phyloP scores from a whole-genome alignment of 306 rosid genomes.

The Calophaca sinica region DNA sequence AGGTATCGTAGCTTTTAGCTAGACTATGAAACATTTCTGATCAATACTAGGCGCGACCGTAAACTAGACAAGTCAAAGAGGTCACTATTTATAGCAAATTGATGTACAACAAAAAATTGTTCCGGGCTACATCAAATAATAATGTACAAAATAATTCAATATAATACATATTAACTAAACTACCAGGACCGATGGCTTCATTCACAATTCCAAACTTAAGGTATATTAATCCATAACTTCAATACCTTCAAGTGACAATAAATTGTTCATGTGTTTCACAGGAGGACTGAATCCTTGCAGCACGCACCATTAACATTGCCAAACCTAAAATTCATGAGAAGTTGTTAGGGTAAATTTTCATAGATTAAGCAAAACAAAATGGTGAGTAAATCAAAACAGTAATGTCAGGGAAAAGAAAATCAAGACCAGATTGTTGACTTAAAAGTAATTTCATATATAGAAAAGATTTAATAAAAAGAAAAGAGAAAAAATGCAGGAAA shows the following conservation, averaged over 20 bases:
- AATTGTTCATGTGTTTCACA: conserved; percentile 21
- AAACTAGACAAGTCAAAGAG: conserved; percentile 30
- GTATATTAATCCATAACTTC: conserved; percentile 50
- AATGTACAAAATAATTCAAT: conserved; percentile 45
- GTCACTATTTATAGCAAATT: conserved; percentile 45
- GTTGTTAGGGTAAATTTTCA: conserved; percentile 31
- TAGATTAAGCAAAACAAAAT: conserved; percentile 6
- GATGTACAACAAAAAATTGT: conserved; percentile 54
- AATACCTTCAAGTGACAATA: conserved; percentile 35
- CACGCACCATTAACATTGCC: conserved; percentile 46
- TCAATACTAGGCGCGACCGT: not conserved
- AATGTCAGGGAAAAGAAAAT: conserved; percentile 12
- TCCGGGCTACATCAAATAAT: conserved; percentile 47
- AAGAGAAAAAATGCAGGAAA: not conserved
- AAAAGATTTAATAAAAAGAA: not conserved
- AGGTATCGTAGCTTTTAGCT: too few relatives aligned
- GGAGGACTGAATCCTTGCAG: conserved; percentile 42
- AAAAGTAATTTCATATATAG: not conserved
- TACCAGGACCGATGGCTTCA: conserved; percentile 65
- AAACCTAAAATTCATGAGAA: conserved; percentile 50
- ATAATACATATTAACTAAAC: conserved; percentile 45
- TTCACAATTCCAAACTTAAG: conserved; percentile 50
- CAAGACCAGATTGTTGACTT: conserved; percentile 30
- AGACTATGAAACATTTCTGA: too few relatives aligned
- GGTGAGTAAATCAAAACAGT: conserved; percentile 21